Base-by-base conservation (phyloP, 345 rosid species). In the Pelargonium nanum region DNA sequence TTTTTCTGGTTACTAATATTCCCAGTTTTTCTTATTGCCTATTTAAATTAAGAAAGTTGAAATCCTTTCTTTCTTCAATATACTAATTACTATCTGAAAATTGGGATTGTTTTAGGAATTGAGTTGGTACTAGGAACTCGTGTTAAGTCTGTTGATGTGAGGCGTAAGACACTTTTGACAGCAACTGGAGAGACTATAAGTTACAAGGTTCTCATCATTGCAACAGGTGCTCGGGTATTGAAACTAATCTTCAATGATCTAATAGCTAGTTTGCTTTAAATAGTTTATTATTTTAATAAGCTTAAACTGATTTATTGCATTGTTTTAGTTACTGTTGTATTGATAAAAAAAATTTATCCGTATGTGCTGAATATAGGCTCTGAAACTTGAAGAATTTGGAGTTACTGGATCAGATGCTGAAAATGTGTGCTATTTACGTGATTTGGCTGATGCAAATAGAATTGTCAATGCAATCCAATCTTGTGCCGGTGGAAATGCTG, bases 211-310 rank as follows among this genome's bases (percentile, higher is more conserved):
- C 87, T 93, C 67, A 85, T 93, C 71, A 77, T 93, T 74, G 97
- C 96, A 60, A 89, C 97, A 62, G 99, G 99, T 80, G 99, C 99
- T 79, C 86, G 89, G 97, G 99, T 93, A 93, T 63, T 78, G 75
- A 60, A 79, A 64, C 68, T 64, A 65, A 62, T 77, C 75, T 77
- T 76, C 62, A 12, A 8, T 40, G 48, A 40, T 12, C 48, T 12
- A 55, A 22, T 24, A 56, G 2, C 24, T 56, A 56, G 6, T 21
- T 55, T 55, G 24, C 1, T 55, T 22, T 40, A 6, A 17, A 40
- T 40, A 40, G 48, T 40, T 40, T 15, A n/a, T n/a, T n/a, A n/a
- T n/a, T n/a, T n/a, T n/a, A n/a, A n/a, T n/a, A n/a, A n/a, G n/a
- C n/a, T n/a, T n/a, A n/a, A n/a, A n/a, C n/a, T n/a, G n/a, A n/a